Evolutionary conservation across 2,329 filamentous ascomycete genomes (phyloP), one percentile per base, ranked within the genome.

Genomic region (Rhynchosporium secalis): DNA sequence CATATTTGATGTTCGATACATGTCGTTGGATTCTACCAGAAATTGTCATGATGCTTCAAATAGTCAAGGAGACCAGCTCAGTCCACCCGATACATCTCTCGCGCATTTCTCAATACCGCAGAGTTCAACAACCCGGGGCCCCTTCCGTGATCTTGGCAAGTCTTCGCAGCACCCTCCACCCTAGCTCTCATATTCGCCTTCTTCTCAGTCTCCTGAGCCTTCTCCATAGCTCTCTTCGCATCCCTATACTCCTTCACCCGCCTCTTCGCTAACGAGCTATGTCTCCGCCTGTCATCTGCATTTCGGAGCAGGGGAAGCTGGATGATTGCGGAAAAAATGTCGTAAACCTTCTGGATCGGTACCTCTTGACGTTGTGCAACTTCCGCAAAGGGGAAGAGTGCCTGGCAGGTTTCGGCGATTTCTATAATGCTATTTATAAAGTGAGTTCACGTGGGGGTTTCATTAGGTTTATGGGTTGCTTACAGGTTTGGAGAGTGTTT

Each of bases 321-420:
- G 12, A 82, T 77, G 57, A 81, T 77, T 56, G 79, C 80, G 0
- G 76, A 74, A 62, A 81, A 81, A 15, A 79, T 75, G 36, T 81
- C 79, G 58, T 75, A 75, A 8, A 83, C 78, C 64, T 77, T 79
- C 43, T 77, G 75, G 8, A 78, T 73, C 0, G 78, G 66, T 12
- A 76, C 71, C 13, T 75, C 74, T 64, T 82, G 80, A 26, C 79
- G 75, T 58, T 75, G 73, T 1, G 80, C 80, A 3, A 83, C 74
- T 38, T 76, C 75, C 3, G 75, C 75, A 56, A 80, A 81, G 3
- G 80, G 80, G 56, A 81, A 80, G 3, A 71, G 71, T 55, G 76
- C 75, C 67, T 80, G 76, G 48, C 78, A 78, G 0, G 80, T 81
- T 68, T 81, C 77, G 3, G 79, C 79, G 28, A 82, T 77, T 68